phyloP scores from a whole-genome alignment of 2,329 filamentous ascomycete genomes.

The Emmonsia crescens region DNA sequence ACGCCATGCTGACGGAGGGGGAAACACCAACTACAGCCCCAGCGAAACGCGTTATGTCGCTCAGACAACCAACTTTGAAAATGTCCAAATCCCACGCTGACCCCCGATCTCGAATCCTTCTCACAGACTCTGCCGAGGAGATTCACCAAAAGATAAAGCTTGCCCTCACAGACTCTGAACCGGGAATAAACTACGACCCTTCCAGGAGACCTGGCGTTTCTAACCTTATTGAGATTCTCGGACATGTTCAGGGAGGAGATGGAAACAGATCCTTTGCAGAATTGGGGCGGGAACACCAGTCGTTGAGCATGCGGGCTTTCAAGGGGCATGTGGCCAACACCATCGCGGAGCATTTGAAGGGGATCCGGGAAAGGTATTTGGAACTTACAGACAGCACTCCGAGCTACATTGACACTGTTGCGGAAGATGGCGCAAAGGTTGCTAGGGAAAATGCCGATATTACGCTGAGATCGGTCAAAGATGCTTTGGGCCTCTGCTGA shows the following conservation, averaged over 20 bases:
- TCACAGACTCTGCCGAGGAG: slow-evolving; percentile 57
- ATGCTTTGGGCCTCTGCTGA: slow-evolving; percentile 9
- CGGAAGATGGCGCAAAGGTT: slow-evolving; percentile 9
- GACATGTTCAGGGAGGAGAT: slow-evolving; percentile 47
- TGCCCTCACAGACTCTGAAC: slow-evolving; percentile 65
- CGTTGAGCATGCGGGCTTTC: slow-evolving; percentile 44
- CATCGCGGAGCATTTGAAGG: slow-evolving; percentile 21
- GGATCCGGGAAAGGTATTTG: slow-evolving; percentile 24
- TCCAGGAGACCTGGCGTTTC: slow-evolving; percentile 64
- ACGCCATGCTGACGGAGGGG: too few relatives aligned
- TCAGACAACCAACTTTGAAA: slow-evolving; percentile 65
- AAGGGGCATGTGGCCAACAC: slow-evolving; percentile 52
- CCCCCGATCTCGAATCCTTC: slow-evolving; percentile 64
- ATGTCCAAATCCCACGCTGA: slow-evolving; percentile 87
- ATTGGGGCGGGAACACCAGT: slow-evolving; percentile 37
- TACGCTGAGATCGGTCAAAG: slow-evolving; percentile 11
- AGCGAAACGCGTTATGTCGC: slow-evolving; percentile 78
- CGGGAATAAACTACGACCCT: slow-evolving; percentile 62
- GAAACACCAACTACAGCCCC: slow-evolving; percentile 44
- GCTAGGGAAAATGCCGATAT: slow-evolving; percentile 11
- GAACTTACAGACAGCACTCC: slow-evolving; percentile 9
- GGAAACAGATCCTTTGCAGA: slow-evolving; percentile 31
- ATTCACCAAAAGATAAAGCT: slow-evolving; percentile 60
- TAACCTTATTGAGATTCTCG: slow-evolving; percentile 74
- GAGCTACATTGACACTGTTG: slow-evolving; percentile 9